These are phyloP conservation scores for Aspergillus olivimuriae DNA, from an alignment of 495 filamentous ascomycete genomes.

Conservation along the genomic window DNA sequence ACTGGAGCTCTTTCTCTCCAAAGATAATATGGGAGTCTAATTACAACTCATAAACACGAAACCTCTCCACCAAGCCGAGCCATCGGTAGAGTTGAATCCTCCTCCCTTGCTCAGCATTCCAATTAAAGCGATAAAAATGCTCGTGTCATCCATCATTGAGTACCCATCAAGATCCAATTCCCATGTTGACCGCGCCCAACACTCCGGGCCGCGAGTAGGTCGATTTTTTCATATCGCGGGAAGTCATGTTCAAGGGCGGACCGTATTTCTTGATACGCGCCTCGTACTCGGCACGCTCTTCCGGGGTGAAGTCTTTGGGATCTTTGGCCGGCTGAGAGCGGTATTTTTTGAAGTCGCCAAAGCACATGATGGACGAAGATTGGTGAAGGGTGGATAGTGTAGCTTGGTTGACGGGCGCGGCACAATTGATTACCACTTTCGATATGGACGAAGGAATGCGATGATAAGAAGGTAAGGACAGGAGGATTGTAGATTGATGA, in stretches of 20 bases:
- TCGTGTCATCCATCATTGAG: no score
- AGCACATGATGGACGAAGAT: neutral
- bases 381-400: no score
- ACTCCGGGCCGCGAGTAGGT: neutral
- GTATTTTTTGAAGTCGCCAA: neutral
- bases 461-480: neutral
- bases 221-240: neutral
- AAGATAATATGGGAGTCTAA: no score
- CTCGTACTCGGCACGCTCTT: neutral
- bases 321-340: neutral
- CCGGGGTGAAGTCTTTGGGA: constrained; percentile 1
- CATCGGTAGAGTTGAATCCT: no score
- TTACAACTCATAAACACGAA: no score
- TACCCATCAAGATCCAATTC: neutral
- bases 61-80: no score
- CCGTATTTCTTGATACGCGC: neutral
- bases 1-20: no score
- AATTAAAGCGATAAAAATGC: no score
- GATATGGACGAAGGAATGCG: neutral
- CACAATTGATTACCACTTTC: neutral
- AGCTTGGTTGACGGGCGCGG: neutral
- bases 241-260: neutral
- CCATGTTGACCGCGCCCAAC: neutral
- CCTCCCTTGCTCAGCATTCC: no score
- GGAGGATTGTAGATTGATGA: neutral